Evolutionary conservation across 495 filamentous ascomycete species (phyloP).

Genomic region (Margaritispora aquatica): DNA sequence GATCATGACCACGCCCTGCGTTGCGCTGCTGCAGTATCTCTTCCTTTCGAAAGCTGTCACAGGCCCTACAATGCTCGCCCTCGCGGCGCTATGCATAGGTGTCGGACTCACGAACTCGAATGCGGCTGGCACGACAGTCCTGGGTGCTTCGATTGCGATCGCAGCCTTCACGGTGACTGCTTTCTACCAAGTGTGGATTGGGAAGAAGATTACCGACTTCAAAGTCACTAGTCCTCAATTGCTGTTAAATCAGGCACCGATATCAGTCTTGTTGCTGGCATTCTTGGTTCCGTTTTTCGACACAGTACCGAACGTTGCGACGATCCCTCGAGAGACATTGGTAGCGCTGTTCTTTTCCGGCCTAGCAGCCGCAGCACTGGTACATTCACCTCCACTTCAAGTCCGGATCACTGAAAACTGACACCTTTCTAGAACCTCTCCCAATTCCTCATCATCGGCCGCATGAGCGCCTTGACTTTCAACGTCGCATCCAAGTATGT

Average conservation of each 20-base stretch:
- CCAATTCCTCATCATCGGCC: slow-evolving; percentile 24
- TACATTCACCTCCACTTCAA: not conserved
- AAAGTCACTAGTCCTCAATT: slow-evolving; percentile 29
- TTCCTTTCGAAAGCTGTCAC: slow-evolving; percentile 30
- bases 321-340: slow-evolving; percentile 26
- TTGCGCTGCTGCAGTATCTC: slow-evolving; percentile 32
- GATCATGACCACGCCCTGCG: slow-evolving; percentile 34
- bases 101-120: slow-evolving; percentile 23
- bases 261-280: slow-evolving; percentile 29
- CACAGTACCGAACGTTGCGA: slow-evolving; percentile 25
- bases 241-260: slow-evolving; percentile 33
- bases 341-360: slow-evolving; percentile 27
- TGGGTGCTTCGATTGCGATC: slow-evolving; percentile 29
- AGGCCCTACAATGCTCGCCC: slow-evolving; percentile 23
- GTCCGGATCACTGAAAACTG: no score
- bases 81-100: slow-evolving; percentile 24
- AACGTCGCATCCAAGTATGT: slow-evolving; percentile 25
- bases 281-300: slow-evolving; percentile 31
- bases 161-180: slow-evolving; percentile 31
- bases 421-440: slow-evolving; percentile 15
- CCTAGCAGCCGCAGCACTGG: slow-evolving; percentile 26
- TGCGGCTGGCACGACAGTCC: slow-evolving; percentile 19
- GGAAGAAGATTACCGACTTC: slow-evolving; percentile 35
- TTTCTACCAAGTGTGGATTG: slow-evolving; percentile 36
- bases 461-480: slow-evolving; percentile 25